Percentiles rank a stretch among this genome's conserved stretches.
These are phyloP conservation scores for Diaporthe vaccinii DNA, from an alignment of 2,329 filamentous ascomycete genomes.

Conservation along the genomic window DNA sequence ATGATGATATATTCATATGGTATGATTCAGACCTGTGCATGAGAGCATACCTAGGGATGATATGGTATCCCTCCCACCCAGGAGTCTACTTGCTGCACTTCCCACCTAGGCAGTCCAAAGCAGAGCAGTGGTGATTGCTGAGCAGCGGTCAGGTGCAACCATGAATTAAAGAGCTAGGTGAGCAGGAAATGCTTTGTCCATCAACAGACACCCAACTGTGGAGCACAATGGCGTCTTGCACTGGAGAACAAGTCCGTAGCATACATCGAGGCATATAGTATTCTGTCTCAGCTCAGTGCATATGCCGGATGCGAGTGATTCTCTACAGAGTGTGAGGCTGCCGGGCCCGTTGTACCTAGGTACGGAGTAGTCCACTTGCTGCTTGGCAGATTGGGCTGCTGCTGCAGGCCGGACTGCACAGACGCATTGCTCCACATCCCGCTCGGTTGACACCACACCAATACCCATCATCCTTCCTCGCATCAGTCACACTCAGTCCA, in stretches of 20 bases:
- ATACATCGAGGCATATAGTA: neutral
- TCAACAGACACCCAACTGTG: neutral
- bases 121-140: neutral
- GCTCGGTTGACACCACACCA: constrained; percentile 23
- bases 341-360: neutral
- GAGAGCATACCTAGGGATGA: neutral
- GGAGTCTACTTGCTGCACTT: neutral
- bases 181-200: constrained; percentile 14
- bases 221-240: neutral
- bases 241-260: neutral
- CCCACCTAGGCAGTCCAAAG: neutral
- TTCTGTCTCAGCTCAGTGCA: neutral
- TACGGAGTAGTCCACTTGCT: neutral
- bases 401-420: neutral
- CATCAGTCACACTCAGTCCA: constrained; percentile 21
- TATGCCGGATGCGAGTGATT: neutral
- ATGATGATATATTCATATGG: constrained; percentile 1
- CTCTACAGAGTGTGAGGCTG: neutral
- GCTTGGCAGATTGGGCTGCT: constrained; percentile 3
- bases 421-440: constrained; percentile 28
- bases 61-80: neutral
- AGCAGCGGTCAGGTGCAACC: neutral
- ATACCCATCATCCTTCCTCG: constrained; percentile 20
- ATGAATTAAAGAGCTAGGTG: neutral
- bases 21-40: constrained; percentile 30